Evolutionary conservation across 257 asterid species (phyloP), one percentile per base, ranked within the genome.

Genomic region (Salvia miltiorrhiza): DNA sequence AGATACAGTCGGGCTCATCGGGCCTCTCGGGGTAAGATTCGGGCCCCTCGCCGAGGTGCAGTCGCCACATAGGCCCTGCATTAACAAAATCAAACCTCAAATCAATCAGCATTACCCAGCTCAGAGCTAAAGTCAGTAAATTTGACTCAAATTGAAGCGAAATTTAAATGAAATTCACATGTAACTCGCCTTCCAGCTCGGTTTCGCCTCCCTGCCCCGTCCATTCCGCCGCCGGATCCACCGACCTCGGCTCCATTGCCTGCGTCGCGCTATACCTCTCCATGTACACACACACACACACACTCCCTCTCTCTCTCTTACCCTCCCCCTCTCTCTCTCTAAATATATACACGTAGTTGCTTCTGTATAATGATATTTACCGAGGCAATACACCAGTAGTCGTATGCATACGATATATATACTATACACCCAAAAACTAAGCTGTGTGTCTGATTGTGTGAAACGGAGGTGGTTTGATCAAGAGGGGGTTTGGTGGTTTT

Each of bases 51-150:
- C 79, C 90, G 12, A 86, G 75, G 17, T 89, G 82, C 68, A 91
- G 68, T 68, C 82, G 93, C 97, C 99, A 87, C 96, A 87, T 85
- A 68, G 89, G 90, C 86, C 87, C 99, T 94, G 90, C 97, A 88
- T 85, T 86, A 72, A 75, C 77, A 71, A 70, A 77, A 73, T 67
- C 70, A 63, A 61, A 58, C 73, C 67, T 32, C 77, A 53, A 73
- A 69, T 60, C 75, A 70, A 75, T 75, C 83, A 80, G 76, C 79
- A 76, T 72, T 72, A 71, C 83, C 23, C 30, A 66, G 24, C 49
- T 53, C 60, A 54, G 16, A 71, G 75, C 66, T 55, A 32, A 55
- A 58, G 55, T 63, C 73, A 67, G 75, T 52, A 77, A 79, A 65
- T 63, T 71, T 12, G 24, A 67, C 72, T 41, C 63, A 76, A 87